A percentile compares a stretch with the other conserved stretches of the same genome.
These are phyloP conservation scores for Podila horticola DNA, from an alignment of 192 early-diverging fungal species.

Conservation along the genomic window DNA sequence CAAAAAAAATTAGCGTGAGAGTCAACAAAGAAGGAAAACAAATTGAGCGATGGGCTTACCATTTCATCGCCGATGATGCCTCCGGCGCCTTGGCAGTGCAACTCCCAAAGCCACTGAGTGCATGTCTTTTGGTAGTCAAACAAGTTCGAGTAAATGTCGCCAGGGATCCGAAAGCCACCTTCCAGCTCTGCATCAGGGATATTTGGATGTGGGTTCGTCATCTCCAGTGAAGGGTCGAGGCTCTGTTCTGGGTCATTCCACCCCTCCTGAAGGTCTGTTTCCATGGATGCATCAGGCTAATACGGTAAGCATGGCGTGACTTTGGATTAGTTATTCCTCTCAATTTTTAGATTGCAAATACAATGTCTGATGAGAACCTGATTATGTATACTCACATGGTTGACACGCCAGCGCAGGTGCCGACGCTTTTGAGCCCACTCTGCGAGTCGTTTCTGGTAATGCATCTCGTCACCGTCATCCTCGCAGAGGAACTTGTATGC, in stretches of 20 bases:
- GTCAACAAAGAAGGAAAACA: neutral
- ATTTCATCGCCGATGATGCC: conserved; percentile 97
- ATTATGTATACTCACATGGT: conserved; percentile 5
- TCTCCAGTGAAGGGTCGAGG: conserved; percentile 58
- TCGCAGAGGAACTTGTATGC: conserved; percentile 42
- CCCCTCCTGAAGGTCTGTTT: conserved; percentile 22
- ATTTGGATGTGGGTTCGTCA: conserved; percentile 57
- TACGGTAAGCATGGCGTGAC: neutral
- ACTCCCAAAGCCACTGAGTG: conserved; percentile 87
- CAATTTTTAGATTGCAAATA: no score
- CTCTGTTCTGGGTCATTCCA: conserved; percentile 43
- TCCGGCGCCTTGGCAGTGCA: conserved; percentile 87
- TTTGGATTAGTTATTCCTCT: neutral
- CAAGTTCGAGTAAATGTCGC: conserved; percentile 80
- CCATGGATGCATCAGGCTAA: conserved; percentile 34
- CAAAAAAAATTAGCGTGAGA: conserved; percentile 7
- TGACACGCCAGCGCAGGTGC: conserved; percentile 46
- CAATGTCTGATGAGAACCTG: neutral
- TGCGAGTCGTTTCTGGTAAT: conserved; percentile 62
- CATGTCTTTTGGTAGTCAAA: conserved; percentile 94
- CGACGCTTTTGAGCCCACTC: conserved; percentile 63
- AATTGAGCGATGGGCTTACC: conserved; percentile 49
- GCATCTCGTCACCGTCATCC: conserved; percentile 55
- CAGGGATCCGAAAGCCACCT: conserved; percentile 72
- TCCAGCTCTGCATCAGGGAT: conserved; percentile 65